Base-by-base conservation (phyloP, 179 eudicot species). In the Sideroxylon spinosum region DNA sequence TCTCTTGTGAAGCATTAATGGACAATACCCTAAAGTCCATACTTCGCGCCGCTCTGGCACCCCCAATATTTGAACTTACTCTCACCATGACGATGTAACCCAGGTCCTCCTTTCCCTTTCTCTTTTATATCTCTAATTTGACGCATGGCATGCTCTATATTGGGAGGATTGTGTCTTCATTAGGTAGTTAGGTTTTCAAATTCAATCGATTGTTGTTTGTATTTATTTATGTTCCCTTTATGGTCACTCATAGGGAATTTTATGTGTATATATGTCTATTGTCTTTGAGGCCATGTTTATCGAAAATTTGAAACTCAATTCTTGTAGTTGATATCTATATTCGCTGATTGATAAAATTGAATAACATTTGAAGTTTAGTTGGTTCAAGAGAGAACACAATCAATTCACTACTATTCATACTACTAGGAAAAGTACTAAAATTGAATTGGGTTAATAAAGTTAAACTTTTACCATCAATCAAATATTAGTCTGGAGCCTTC, bases 121-220 rank as follows among this genome's bases (percentile, higher is more conserved):
- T n/a, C n/a, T n/a, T n/a, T n/a, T n/a, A n/a, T n/a, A n/a, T n/a
- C n/a, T n/a, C n/a, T n/a, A n/a, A n/a, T n/a, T n/a, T n/a, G n/a
- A n/a, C n/a, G n/a, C n/a, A n/a, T n/a, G n/a, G n/a, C n/a, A n/a
- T n/a, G n/a, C n/a, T n/a, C n/a, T n/a, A n/a, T n/a, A n/a, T n/a
- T n/a, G n/a, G n/a, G n/a, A n/a, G n/a, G 69, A 61, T 48, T 75
- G 10, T 16, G 26, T 52, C 44, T 52, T 52, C 44, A 50, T 71
- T 50, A 2, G 37, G 75, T 50, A 25, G 12, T 71, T 71, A 71
- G 62, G 61, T 71, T 53, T 61, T 75, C 69, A 61, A 62, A 9
- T 75, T 74, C 23, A 61, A 44, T 59, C n/a, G 13, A 19, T 74
- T 62, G 25, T 44, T 37, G 8, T 29, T 44, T 60, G n/a, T 23